Evolutionary conservation across 2,329 filamentous ascomycete species (phyloP), one percentile per base, ranked within the genome.

Genomic region (Phoma herbarum): DNA sequence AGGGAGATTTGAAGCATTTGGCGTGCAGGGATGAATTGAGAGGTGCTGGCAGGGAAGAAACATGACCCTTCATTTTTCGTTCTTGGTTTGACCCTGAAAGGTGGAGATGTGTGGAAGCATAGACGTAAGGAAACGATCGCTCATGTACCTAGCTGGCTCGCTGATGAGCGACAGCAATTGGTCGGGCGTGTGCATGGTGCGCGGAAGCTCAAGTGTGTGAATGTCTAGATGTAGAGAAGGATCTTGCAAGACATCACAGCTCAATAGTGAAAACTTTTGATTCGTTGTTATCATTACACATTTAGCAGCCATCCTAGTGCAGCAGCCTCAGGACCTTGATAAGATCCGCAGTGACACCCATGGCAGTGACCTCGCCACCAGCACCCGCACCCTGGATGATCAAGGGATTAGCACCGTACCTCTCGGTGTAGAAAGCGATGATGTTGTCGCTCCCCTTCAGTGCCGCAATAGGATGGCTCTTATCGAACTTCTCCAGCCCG

Each of bases 381-480:
- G 95, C 95, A 61, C 93, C 95, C 33, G 92, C 93, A 59, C 95
- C 95, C 81, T 98, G 94, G 63, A 99, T 87, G 74, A 97, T 97
- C 63, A 99, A 83, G 42, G 95, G 93, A 79, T 94, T 96, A 75
- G 83, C 85, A 58, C 93, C 93, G 75, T 99, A 99, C 71, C 95
- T 86, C 84, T 96, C 90, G 6, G 95, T 99, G 80, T 97, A 96
- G 83, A 99, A 97, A 83, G 90, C 96, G 75, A 99, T 97, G 76
- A 99, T 96, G 82, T 99, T 99, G 77, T 98, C 95, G 78, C 93
- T 98, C 33, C 95, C 95, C 85, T 97, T 96, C 57, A 99, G 84
- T 46, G 91, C 90, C 14, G 95, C 95, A 80, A 99, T 97, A 12
- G 95, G 91, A 74, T 96, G 92, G 60, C 90, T 91, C 68, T 87